Evolutionary conservation across 345 rosid genomes (phyloP), one percentile per base, ranked within the genome.

Genomic region (Arabis hirsuta): DNA sequence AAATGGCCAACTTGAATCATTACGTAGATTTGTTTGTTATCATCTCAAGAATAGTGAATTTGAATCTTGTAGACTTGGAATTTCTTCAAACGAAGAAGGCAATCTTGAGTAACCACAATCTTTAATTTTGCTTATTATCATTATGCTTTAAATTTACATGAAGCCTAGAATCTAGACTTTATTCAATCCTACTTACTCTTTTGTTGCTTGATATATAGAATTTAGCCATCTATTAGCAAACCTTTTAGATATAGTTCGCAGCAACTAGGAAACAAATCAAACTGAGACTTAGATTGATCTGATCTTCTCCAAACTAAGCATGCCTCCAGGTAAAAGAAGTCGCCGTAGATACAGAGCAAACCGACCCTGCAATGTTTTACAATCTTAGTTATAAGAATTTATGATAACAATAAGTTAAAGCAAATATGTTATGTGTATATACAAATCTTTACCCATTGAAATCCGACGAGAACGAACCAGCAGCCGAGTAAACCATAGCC

Each of bases 401-500:
- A 22, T 50, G 19, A 46, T 50, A 34, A 53, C 12, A 16, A 38
- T 4, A 50, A 12, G 4, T 71, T 27, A 13, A n/a, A 7, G 7
- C 3, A 29, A 7, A 11, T 34, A 11, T 34, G 0, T 12, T 6
- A 20, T 72, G 70, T 34, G 19, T 9, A 36, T 1, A 36, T 7
- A 44, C 16, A 26, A 57, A 58, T 50, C n/a, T 80, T 81, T 87
- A 89, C 97, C 97, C 88, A 89, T 67, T 84, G 97, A 67, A 91
- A 91, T 56, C 87, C 92, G 6, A 84, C 78, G 19, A 86, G 87
- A n/a, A 80, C 77, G 12, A 56, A 81, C 97, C 96, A 91, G 78
- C 88, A 87, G 71, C 90, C 91, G 36, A 78, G 42, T 78, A 89
- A 78, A 53, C 97, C 96, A 24, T 57, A 83, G 14, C 96, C 92